Conservation (phyloP, 2,329 filamentous ascomycete species). For the Arthrobotrys musiformis region DNA sequence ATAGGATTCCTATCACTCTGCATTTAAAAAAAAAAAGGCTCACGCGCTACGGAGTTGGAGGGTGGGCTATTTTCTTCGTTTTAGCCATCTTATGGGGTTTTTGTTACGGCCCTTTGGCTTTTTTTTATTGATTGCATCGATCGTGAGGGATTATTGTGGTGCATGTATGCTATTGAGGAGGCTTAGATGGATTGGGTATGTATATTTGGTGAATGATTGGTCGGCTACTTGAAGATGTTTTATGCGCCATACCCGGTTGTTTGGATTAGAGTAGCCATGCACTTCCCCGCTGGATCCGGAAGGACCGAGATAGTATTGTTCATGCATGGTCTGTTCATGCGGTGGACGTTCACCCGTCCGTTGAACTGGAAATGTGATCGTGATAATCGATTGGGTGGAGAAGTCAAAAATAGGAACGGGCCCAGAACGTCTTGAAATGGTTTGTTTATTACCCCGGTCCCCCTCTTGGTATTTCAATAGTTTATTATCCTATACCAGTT, state of each 20-base stretch:
- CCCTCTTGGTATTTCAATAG: too few relatives aligned
- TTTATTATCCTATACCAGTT: too few relatives aligned
- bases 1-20: slow-evolving; percentile 7
- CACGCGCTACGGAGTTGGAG: too few relatives aligned
- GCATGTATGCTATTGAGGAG: too few relatives aligned
- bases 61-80: too few relatives aligned
- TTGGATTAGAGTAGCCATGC: background rate
- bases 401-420: background rate
- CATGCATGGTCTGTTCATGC: background rate
- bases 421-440: too few relatives aligned
- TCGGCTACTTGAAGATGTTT: background rate
- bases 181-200: too few relatives aligned
- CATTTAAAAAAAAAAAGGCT: background rate
- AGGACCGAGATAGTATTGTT: background rate
- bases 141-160: background rate
- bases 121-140: too few relatives aligned
- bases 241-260: background rate
- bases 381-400: background rate
- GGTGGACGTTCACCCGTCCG: background rate
- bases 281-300: background rate
- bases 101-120: background rate
- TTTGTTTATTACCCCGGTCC: too few relatives aligned
- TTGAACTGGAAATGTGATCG: background rate
- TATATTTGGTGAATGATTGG: too few relatives aligned
- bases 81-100: background rate